A percentile compares a stretch with the other conserved stretches of the same genome.
phyloP scores from a whole-genome alignment of 1,284 basidiomycete species.

The Papiliotrema fonsecae region DNA sequence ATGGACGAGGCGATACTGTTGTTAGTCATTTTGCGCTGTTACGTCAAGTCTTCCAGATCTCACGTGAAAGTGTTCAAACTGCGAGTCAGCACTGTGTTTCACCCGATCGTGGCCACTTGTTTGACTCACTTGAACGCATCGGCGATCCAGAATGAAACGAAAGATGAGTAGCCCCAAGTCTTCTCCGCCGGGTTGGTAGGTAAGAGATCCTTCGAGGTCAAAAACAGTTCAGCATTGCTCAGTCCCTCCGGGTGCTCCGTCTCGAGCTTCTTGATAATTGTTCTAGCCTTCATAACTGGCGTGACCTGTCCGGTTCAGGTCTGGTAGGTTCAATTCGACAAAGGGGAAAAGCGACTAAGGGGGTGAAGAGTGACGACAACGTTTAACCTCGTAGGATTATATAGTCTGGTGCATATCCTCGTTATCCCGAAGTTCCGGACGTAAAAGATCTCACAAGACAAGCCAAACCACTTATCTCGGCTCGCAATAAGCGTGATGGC shows the following conservation, averaged over 20 bases:
- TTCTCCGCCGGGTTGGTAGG: constrained; percentile 33
- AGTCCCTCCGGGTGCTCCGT: constrained; percentile 54
- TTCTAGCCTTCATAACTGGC: constrained; percentile 2
- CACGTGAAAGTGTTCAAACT: constrained; percentile 63
- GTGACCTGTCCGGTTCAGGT: too few species aligned
- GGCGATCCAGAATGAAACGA: constrained; percentile 11
- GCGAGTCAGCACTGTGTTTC: neutral
- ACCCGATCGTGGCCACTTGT: neutral
- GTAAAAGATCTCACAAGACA: too few species aligned
- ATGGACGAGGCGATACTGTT: constrained; percentile 58
- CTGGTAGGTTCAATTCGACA: too few species aligned
- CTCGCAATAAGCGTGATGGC: too few species aligned
- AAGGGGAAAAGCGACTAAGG: too few species aligned
- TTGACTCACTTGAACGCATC: constrained; percentile 56
- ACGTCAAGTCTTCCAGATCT: too few species aligned
- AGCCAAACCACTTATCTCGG: too few species aligned
- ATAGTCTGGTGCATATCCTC: too few species aligned
- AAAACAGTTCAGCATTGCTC: constrained; percentile 55
- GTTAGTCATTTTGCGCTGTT: too few species aligned
- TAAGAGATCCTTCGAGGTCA: constrained; percentile 51
- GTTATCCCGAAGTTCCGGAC: too few species aligned
- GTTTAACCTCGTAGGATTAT: too few species aligned
- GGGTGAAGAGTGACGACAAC: too few species aligned
- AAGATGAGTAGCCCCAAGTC: constrained; percentile 37
- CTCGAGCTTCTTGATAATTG: constrained; percentile 49